Base-by-base conservation (phyloP, 2,329 filamentous ascomycete genomes). In the Pseudocercospora crystallina region DNA sequence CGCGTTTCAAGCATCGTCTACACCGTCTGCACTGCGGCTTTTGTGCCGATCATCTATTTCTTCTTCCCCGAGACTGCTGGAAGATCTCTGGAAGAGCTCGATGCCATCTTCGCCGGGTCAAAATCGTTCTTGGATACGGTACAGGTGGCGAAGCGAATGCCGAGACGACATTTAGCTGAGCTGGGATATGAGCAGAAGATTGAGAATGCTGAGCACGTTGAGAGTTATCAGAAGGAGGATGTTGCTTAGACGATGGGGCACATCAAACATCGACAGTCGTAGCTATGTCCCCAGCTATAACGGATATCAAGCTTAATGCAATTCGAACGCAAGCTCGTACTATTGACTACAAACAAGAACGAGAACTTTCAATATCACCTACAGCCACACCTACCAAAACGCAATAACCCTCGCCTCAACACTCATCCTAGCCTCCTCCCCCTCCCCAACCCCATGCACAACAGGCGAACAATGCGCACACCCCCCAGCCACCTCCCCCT, bases 21-120 rank as follows among this genome's bases (percentile, higher is more conserved):
- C 60, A 73, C 73, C 26, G 43, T 38, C 39, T 35, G 53, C 37
- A 53, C 50, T 40, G 55, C 51, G 7, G 46, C 65, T 39, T 80
- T 79, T 69, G 73, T 80, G 40, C 77, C 78, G n/a, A 73, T 80
- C 65, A 35, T 89, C 5, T 87, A 86, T 35, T 80, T 83, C 1
- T 7, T 77, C 0, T 90, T 85, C 34, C 61, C 38, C 30, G 59
- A 62, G 39, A 63, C 61, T 2, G 34, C 48, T 5, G 44, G 49
- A n/a, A 47, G 56, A 8, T 49, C 56, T 5, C 55, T 63, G 10
- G 61, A 63, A 33, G 61, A 63, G 48, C 61, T 64, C 8, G 60
- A 62, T 37, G 42, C 49, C 3, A 54, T 59, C 45, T 59, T 57
- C 33, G 57, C 54, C 20, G 20, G 20, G 3, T 26, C 20, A 3